These are phyloP conservation scores for Botrytis aclada DNA, from an alignment of 2,329 filamentous ascomycete genomes.

Conservation along the genomic window DNA sequence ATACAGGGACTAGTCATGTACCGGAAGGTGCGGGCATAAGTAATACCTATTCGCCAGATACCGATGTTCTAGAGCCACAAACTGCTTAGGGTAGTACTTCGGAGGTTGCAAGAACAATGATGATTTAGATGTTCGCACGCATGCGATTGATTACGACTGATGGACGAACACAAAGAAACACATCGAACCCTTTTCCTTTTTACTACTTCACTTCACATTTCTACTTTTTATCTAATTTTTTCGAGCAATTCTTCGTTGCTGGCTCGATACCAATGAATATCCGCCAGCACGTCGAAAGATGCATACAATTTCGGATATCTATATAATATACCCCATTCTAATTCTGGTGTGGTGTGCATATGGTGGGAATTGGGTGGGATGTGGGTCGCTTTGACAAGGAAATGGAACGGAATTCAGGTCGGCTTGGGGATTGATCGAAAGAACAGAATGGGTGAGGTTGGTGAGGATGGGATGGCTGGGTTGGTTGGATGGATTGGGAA, in stretches of 20 bases:
- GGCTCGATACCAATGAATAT: not conserved
- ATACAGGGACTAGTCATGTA: not conserved
- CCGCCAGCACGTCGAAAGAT: not conserved
- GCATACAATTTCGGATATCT: conserved; percentile 4
- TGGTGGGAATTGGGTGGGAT: not conserved
- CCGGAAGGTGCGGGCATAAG: conserved; percentile 12
- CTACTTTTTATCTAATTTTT: conserved; percentile 6
- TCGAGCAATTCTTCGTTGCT: not conserved
- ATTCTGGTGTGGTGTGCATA: conserved; percentile 3
- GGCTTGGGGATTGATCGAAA: not conserved
- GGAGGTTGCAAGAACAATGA: not conserved
- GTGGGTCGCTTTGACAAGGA: not conserved
- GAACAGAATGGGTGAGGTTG: not conserved
- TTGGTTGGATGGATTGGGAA: not conserved
- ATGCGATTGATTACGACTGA: not conserved
- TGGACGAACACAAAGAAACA: not conserved
- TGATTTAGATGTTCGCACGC: not conserved
- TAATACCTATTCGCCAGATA: conserved; percentile 12
- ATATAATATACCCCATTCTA: conserved; percentile 14
- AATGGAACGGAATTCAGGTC: not conserved
- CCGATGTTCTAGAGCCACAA: conserved; percentile 22
- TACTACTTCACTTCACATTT: not conserved
- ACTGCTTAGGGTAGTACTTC: conserved; percentile 23
- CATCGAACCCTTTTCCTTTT: not conserved
- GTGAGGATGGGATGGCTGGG: not conserved